Evolutionary conservation across 1,139 yeast species (phyloP), one percentile per base, ranked within the genome.

Genomic region (Nadsonia commutata): DNA sequence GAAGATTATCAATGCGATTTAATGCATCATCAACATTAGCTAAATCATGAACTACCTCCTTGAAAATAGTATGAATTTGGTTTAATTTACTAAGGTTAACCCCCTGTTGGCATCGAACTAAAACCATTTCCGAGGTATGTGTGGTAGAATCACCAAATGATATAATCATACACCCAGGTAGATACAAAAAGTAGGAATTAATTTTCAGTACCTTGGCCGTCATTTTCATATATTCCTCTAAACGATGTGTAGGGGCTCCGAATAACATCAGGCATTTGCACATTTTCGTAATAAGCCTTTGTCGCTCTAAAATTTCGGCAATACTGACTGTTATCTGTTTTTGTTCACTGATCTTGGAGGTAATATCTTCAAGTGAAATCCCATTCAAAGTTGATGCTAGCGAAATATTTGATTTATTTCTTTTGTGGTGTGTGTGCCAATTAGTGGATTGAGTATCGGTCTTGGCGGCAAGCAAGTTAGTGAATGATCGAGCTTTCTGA

Each of bases 241-340:
- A 65, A 53, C 96, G 72, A 59, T 88, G 96, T 0, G 95, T 84
- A 4, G 97, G 97, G 0, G 96, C 96, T 17, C 97, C 97, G 56
- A 74, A 88, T 48, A 83, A 63, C 96, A 88, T 86, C 45, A 86
- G 67, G 0, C 95, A 94, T 44, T 82, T 75, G 58, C 96, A 86
- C 68, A 86, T 71, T 40, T 90, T 70, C 56, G 85, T 64, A 46
- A 88, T 79, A 54, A 88, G 88, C 45, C 88, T 66, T 57, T 86
- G 95, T 47, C 95, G 73, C 57, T 85, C 94, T 37, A 86, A 65
- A n/a, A 84, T 73, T 54, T 83, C 94, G 0, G 95, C 93, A 52
- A 86, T 83, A 56, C 86, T 96, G 17, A 85, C 90, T 0, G 96
- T 85, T 53, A 86, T 85, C 46, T 78, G 71, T 48, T 78, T 71